Conservation (phyloP, 129 eudicot species). For the Tagetes patula region DNA sequence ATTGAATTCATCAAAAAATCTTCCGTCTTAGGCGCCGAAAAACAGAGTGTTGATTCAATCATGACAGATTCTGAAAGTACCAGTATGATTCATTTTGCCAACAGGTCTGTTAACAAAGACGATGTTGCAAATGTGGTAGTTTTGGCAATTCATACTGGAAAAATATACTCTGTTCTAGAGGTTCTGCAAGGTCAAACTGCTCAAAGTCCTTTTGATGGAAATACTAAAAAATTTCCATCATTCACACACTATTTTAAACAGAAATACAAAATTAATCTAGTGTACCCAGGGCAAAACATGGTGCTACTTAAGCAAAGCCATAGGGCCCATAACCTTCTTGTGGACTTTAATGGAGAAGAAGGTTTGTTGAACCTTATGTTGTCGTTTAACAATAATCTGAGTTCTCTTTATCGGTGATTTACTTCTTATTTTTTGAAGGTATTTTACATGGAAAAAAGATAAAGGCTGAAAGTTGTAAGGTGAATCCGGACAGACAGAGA, state of each 20-base stretch:
- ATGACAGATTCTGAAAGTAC: slow-evolving; percentile 17
- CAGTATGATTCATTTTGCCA: slow-evolving; percentile 59
- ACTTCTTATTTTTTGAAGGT: slow-evolving; percentile 29
- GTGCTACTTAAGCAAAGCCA: slow-evolving; percentile 90
- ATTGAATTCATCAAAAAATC: slow-evolving; percentile 59
- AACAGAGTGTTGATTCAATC: slow-evolving; percentile 32
- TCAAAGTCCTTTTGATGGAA: slow-evolving; percentile 66
- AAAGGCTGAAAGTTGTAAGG: slow-evolving; percentile 32
- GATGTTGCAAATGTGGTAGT: slow-evolving; percentile 50
- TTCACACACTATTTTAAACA: slow-evolving; percentile 69
- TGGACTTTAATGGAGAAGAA: slow-evolving; percentile 71
- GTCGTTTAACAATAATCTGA: neutral
- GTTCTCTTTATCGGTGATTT: slow-evolving; percentile 1
- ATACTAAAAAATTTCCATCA: slow-evolving; percentile 42
- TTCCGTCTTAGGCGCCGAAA: slow-evolving; percentile 44
- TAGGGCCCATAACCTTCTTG: slow-evolving; percentile 85
- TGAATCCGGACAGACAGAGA: slow-evolving; percentile 38
- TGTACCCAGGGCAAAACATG: slow-evolving; percentile 62
- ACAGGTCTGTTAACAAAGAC: slow-evolving; percentile 35
- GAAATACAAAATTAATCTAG: slow-evolving; percentile 60
- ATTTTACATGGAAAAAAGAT: slow-evolving; percentile 37
- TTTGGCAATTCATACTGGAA: slow-evolving; percentile 78
- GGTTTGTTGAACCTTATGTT: slow-evolving; percentile 31
- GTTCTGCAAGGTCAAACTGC: slow-evolving; percentile 54
- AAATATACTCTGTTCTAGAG: slow-evolving; percentile 61